phyloP scores from a whole-genome alignment of 495 filamentous ascomycete genomes.

The Hypoxylon perforatum region DNA sequence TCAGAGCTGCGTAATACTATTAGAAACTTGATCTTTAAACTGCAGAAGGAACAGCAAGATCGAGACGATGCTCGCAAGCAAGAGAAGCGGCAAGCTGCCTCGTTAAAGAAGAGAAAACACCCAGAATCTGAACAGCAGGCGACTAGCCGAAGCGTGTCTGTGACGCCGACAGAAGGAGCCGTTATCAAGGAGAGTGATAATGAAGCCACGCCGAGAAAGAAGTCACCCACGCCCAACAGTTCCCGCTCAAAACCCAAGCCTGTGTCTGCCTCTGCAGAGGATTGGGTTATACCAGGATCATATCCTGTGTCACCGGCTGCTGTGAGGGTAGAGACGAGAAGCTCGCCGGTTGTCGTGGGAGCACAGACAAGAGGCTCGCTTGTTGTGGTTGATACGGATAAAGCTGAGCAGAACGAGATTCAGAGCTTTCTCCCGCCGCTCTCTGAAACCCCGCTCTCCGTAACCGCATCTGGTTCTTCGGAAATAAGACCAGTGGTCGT shows the following conservation, averaged over 20 bases:
- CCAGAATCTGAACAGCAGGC: conserved; percentile 3
- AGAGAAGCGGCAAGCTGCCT: conserved; percentile 30
- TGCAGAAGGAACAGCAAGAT: conserved; percentile 49
- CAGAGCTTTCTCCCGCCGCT: conserved; percentile 28
- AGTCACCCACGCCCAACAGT: conserved; percentile 6
- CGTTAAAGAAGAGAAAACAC: conserved; percentile 10
- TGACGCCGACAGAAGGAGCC: background rate
- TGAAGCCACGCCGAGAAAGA: background rate
- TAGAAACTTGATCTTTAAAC: conserved; percentile 50
- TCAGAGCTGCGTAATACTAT: conserved; percentile 48
- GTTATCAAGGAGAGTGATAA: conserved; percentile 1
- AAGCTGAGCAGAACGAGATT: background rate
- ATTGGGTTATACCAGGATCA: conserved; percentile 13
- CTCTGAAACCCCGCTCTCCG: conserved; percentile 17
- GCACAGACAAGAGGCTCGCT: background rate
- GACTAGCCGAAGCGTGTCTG: background rate
- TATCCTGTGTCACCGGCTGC: conserved; percentile 31
- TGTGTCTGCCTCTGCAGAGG: conserved; percentile 9
- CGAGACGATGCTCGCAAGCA: conserved; percentile 35
- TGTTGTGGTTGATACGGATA: background rate
- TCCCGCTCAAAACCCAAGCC: background rate
- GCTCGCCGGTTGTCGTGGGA: background rate
- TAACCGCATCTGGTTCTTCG: conserved; percentile 14
- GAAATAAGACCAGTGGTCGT: conserved; percentile 18
- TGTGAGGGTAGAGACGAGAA: background rate